Evolutionary conservation across 345 rosid genomes (phyloP).

Genomic region (Gossypium arboreum): DNA sequence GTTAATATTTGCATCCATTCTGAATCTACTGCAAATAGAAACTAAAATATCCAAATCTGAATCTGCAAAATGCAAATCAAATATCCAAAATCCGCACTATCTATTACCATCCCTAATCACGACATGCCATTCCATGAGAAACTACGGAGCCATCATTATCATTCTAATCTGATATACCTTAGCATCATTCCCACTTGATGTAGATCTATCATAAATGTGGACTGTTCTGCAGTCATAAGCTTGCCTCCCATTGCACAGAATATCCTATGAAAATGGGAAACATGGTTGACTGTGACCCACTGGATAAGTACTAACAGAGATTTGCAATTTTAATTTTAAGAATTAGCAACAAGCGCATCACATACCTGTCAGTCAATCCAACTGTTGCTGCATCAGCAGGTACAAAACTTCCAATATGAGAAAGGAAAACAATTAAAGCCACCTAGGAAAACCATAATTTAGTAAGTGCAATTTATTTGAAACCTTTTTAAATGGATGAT

Average conservation of each 20-base stretch:
- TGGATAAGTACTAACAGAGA: neutral
- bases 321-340: constrained; percentile 4
- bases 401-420: constrained; percentile 97
- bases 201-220: constrained; percentile 95
- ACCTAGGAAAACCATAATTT: constrained; percentile 45
- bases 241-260: constrained; percentile 95
- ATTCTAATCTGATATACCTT: constrained; percentile 40
- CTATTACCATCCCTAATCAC: constrained; percentile 1
- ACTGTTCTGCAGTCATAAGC: constrained; percentile 85
- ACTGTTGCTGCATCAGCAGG: constrained; percentile 93
- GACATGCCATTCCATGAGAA: constrained; percentile 1
- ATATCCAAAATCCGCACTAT: neutral
- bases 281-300: constrained; percentile 13
- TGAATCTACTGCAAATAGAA: neutral
- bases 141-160: neutral
- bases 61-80: no score
- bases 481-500: neutral
- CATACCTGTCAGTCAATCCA: constrained; percentile 92
- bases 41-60: neutral
- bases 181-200: constrained; percentile 99
- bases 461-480: constrained; percentile 6
- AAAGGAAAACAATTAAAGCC: constrained; percentile 89
- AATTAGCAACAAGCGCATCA: constrained; percentile 17
- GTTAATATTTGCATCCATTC: neutral
- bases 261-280: constrained; percentile 51